These are phyloP conservation scores for Scheffersomyces stambukii DNA, from an alignment of 1,139 yeast genomes.

Conservation along the genomic window DNA sequence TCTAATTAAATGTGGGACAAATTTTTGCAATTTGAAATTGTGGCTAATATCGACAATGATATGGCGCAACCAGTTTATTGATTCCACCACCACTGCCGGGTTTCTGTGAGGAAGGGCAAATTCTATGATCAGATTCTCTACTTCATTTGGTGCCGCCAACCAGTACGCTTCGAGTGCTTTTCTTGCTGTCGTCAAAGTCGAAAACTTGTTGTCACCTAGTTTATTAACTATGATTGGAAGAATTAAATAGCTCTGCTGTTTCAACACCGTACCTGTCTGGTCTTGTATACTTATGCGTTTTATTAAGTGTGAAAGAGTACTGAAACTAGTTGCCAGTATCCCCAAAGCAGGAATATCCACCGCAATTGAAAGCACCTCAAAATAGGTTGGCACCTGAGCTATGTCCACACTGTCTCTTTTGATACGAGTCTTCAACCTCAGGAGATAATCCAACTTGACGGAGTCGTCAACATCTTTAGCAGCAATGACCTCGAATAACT, in stretches of 20 bases:
- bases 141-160: constrained; percentile 56
- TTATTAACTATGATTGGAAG: constrained; percentile 56
- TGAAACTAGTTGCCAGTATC: constrained; percentile 52
- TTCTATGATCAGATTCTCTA: constrained; percentile 47
- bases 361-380: constrained; percentile 52
- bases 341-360: constrained; percentile 36
- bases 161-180: constrained; percentile 63
- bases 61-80: constrained; percentile 31
- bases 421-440: constrained; percentile 61
- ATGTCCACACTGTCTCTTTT: constrained; percentile 63
- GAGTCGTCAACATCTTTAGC: constrained; percentile 20
- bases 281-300: constrained; percentile 77
- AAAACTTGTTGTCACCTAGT: constrained; percentile 44
- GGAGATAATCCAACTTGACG: constrained; percentile 37
- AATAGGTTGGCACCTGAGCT: constrained; percentile 48
- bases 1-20: no score
- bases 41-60: constrained; percentile 27
- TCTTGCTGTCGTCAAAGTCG: constrained; percentile 45
- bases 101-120: constrained; percentile 48
- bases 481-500: no score
- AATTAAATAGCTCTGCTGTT: constrained; percentile 43
- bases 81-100: constrained; percentile 38
- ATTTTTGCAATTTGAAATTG: constrained; percentile 27
- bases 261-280: constrained; percentile 40
- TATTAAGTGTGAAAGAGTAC: constrained; percentile 69